A percentile compares a stretch with the other conserved stretches of the same genome.
These are phyloP conservation scores for Clathrospora elynae DNA, from an alignment of 2,329 filamentous ascomycete genomes.

Conservation along the genomic window DNA sequence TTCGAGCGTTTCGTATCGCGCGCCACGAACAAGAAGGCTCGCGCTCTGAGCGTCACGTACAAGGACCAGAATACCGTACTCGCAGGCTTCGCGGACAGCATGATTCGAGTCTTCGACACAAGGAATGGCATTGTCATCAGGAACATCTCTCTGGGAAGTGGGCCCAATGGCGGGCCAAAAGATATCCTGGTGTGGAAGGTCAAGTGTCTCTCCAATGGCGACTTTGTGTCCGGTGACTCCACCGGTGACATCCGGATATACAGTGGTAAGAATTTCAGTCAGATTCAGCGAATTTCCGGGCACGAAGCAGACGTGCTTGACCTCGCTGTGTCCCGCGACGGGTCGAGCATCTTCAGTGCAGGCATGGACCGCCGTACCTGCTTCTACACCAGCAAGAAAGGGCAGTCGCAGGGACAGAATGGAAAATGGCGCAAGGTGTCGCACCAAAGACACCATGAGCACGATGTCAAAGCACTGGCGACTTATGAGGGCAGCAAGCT, in stretches of 20 bases:
- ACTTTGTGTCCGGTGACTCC: slow-evolving; percentile 93
- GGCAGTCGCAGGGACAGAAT: slow-evolving; percentile 48
- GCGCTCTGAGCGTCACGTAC: slow-evolving; percentile 89
- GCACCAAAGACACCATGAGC: slow-evolving; percentile 84
- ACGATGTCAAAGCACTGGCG: slow-evolving; percentile 94
- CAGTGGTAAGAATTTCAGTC: slow-evolving; percentile 89
- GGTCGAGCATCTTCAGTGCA: slow-evolving; percentile 81
- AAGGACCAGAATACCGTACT: slow-evolving; percentile 82
- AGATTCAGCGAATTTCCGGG: slow-evolving; percentile 81
- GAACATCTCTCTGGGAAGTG: slow-evolving; percentile 83
- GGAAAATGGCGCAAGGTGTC: slow-evolving; percentile 78
- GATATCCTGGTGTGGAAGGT: slow-evolving; percentile 93
- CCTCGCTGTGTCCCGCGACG: slow-evolving; percentile 80
- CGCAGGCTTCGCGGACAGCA: slow-evolving; percentile 94
- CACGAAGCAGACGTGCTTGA: slow-evolving; percentile 91
- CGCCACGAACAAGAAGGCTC: slow-evolving; percentile 79
- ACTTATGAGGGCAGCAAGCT: slow-evolving; percentile 82
- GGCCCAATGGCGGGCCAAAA: slow-evolving; percentile 75
- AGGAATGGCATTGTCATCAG: slow-evolving; percentile 75
- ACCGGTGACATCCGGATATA: slow-evolving; percentile 92
- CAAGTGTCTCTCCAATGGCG: slow-evolving; percentile 82
- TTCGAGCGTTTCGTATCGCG: slow-evolving; percentile 78
- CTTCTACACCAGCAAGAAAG: slow-evolving; percentile 65
- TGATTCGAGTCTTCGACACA: slow-evolving; percentile 89
- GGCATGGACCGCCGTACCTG: slow-evolving; percentile 90